Evolutionary conservation across 176 grass and related monocot species (phyloP), one percentile per base, ranked within the genome.

Genomic region (Ensete ventricosum): DNA sequence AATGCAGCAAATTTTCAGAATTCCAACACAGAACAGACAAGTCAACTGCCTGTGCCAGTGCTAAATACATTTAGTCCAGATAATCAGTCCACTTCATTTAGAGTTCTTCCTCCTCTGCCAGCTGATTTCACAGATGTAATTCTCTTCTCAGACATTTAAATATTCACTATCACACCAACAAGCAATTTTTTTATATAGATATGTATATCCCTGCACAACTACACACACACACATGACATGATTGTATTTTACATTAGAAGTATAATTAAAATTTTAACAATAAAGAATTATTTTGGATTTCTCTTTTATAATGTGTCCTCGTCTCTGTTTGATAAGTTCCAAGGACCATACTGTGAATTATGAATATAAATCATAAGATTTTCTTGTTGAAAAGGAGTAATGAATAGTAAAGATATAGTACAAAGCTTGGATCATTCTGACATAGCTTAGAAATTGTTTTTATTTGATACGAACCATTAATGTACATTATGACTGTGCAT

Each of bases 61-160:
- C 77, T 80, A 69, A 87, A 85, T 76, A 85, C 84, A 76, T 91
- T 89, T 83, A 99, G 85, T 86, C 82, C 89, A 67, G 95, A 99
- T 79, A 94, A 94, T 54, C 86, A 80, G 19, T 81, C 95, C 6
- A 88, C 91, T 50, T 87, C 91, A 77, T 99, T 99, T 79, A 84
- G 86, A 73, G 83, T 94, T 74, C 91, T 99, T 84, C 87, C 93
- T 88, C 86, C 95, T 72, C 90, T 99, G 57, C 91, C 88, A 17
- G 72, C 83, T 73, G 88, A 87, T 77, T 85, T 91, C 74, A 79
- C 95, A 78, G 84, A 94, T 80, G 95, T 94, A 85, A 85, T 83
- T 89, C 21, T 70, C n/a, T 58, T 34, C 79, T 83, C 69, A 79
- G 63, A n/a, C 73, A 79, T 27, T 50, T 54, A 34, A 54, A 77